phyloP scores from a whole-genome alignment of 768 basidiomycete genomes.

The Tylopilus rubrobrunneus region DNA sequence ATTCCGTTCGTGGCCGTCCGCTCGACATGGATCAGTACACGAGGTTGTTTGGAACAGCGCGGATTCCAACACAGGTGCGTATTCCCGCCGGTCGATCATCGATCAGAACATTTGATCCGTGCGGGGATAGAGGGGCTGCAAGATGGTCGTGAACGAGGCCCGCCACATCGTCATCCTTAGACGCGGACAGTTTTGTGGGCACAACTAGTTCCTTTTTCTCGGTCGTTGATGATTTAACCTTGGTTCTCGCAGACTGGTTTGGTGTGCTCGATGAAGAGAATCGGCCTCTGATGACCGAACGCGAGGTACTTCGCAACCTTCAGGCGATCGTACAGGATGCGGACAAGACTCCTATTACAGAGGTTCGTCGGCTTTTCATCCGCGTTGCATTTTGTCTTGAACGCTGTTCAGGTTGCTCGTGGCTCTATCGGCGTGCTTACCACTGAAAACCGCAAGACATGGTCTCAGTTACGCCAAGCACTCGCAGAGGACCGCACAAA shows the following conservation, averaged over 20 bases:
- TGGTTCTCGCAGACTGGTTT: constrained; percentile 74
- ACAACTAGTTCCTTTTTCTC: not conserved
- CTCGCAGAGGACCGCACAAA: constrained; percentile 72
- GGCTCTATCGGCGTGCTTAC: constrained; percentile 89
- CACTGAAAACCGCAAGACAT: constrained; percentile 91
- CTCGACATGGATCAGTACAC: constrained; percentile 96
- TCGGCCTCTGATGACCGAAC: constrained; percentile 59
- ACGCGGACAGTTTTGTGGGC: constrained; percentile 39
- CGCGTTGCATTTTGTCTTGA: not conserved
- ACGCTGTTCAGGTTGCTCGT: constrained; percentile 56
- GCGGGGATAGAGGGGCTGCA: constrained; percentile 66
- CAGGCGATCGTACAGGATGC: constrained; percentile 89
- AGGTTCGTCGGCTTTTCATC: not conserved
- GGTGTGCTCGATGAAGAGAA: constrained; percentile 85
- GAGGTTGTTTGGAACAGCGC: constrained; percentile 83
- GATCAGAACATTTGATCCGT: not conserved
- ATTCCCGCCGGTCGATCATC: not conserved
- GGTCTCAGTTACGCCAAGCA: constrained; percentile 71
- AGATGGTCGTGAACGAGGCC: constrained; percentile 72
- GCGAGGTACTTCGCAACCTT: constrained; percentile 84
- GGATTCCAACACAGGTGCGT: constrained; percentile 81
- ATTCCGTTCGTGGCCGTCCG: constrained; percentile 68
- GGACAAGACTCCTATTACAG: constrained; percentile 68
- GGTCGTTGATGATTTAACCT: not conserved
- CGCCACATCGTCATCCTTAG: constrained; percentile 84